These are phyloP conservation scores for Skeletonema tropicum DNA, from an alignment of 108 stramenopile genomes.

Conservation along the genomic window DNA sequence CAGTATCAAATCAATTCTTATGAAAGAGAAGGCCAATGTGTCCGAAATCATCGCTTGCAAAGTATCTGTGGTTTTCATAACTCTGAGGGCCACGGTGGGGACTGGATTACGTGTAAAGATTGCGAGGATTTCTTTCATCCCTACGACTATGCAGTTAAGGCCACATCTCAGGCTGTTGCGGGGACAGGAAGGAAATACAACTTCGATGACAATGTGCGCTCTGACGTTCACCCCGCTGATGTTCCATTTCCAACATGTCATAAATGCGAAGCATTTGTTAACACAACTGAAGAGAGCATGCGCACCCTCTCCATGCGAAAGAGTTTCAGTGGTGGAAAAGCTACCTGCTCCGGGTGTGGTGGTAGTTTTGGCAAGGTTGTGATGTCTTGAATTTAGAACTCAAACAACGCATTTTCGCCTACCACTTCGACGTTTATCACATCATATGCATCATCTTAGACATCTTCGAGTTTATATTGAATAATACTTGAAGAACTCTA, in stretches of 20 bases:
- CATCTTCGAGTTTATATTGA: too few relatives aligned
- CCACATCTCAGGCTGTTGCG: slow-evolving; percentile 15
- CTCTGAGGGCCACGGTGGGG: slow-evolving; percentile 13
- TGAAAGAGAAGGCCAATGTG: slow-evolving; percentile 17
- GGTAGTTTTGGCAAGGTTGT: not conserved
- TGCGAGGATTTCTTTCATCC: slow-evolving; percentile 15
- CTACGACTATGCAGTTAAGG: slow-evolving; percentile 17
- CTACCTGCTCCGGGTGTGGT: not conserved
- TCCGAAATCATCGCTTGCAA: slow-evolving; percentile 18
- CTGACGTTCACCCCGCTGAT: slow-evolving; percentile 20
- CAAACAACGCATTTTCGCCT: too few relatives aligned
- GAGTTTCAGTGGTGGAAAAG: slow-evolving; percentile 14
- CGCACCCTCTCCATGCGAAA: slow-evolving; percentile 14
- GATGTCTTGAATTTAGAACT: not conserved
- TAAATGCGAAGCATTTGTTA: slow-evolving; percentile 9
- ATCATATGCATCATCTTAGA: too few relatives aligned
- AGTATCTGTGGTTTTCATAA: slow-evolving; percentile 18
- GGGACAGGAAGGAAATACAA: slow-evolving; percentile 9
- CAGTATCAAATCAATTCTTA: slow-evolving; percentile 12
- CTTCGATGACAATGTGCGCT: slow-evolving; percentile 14
- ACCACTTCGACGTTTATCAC: too few relatives aligned
- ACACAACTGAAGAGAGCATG: slow-evolving; percentile 20
- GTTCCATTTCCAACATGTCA: slow-evolving; percentile 16
- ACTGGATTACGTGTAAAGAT: slow-evolving; percentile 13
- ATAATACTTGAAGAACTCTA: too few relatives aligned